A percentile compares a stretch with the other conserved stretches of the same genome.
Conservation (phyloP, 1,284 basidiomycete genomes). For the Puccinia coronata region DNA sequence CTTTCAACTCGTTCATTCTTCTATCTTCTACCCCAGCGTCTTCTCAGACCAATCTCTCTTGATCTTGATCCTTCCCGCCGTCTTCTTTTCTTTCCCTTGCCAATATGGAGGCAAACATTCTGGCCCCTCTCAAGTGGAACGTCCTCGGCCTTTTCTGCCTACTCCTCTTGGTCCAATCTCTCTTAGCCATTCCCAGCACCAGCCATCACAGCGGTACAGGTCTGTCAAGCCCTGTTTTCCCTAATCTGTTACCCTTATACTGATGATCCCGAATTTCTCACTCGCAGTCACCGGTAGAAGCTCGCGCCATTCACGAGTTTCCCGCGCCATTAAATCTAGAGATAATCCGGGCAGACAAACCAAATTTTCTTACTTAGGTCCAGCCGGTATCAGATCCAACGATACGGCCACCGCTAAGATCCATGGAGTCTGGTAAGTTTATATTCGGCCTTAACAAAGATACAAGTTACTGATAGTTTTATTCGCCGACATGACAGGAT, state of each 20-base stretch:
- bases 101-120: not conserved
- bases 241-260: not conserved
- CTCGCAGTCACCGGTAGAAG: not conserved
- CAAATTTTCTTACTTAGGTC: constrained; percentile 20
- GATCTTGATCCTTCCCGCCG: not conserved
- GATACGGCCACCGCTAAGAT: not conserved
- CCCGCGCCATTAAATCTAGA: not conserved
- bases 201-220: not conserved
- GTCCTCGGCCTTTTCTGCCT: not conserved
- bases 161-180: not conserved
- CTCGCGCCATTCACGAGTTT: not conserved
- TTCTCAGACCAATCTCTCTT: not conserved
- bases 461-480: not conserved
- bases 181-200: not conserved
- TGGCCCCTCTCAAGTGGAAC: not conserved
- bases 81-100: not conserved
- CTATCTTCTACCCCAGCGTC: not conserved
- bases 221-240: not conserved
- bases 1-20: not conserved
- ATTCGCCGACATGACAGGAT: not conserved
- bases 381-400: not conserved
- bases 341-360: not conserved
- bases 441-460: not conserved
- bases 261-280: not conserved
- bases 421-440: constrained; percentile 7